These are phyloP conservation scores for Tricholomella constricta DNA, from an alignment of 768 basidiomycete species.

Conservation along the genomic window DNA sequence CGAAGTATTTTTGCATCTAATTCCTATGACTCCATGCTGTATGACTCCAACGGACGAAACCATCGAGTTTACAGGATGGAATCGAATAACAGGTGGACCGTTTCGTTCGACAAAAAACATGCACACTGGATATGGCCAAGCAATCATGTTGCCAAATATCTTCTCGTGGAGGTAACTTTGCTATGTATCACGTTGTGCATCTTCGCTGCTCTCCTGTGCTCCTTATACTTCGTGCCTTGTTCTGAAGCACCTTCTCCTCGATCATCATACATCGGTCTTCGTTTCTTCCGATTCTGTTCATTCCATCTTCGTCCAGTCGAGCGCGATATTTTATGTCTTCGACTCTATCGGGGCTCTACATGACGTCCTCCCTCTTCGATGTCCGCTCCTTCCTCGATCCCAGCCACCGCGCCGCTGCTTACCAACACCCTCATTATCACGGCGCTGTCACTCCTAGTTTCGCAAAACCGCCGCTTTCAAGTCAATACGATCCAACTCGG, in stretches of 20 bases:
- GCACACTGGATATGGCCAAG: constrained; percentile 1
- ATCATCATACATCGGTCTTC: constrained; percentile 8
- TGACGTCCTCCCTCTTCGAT: constrained; percentile 40
- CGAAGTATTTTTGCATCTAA: too few species aligned
- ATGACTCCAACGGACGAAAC: too few species aligned
- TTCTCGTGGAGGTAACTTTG: too few species aligned
- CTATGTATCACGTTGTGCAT: too few species aligned
- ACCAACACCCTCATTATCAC: too few species aligned
- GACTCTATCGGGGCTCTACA: constrained; percentile 27
- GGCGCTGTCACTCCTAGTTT: too few species aligned
- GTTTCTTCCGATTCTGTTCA: constrained; percentile 7
- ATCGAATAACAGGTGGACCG: too few species aligned
- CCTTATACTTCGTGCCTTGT: background rate
- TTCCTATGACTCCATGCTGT: too few species aligned
- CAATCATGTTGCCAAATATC: background rate
- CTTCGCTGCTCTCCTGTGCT: background rate
- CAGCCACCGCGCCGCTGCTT: constrained; percentile 18
- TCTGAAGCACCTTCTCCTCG: too few species aligned
- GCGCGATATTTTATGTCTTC: constrained; percentile 18
- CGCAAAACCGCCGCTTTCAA: constrained; percentile 24
- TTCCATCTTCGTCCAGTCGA: constrained; percentile 8
- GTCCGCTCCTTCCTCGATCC: constrained; percentile 38
- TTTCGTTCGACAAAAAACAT: too few species aligned
- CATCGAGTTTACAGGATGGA: too few species aligned
- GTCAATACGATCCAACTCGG: constrained; percentile 32